phyloP scores from a whole-genome alignment of 768 basidiomycete species.

The Kwoniella europaea region DNA sequence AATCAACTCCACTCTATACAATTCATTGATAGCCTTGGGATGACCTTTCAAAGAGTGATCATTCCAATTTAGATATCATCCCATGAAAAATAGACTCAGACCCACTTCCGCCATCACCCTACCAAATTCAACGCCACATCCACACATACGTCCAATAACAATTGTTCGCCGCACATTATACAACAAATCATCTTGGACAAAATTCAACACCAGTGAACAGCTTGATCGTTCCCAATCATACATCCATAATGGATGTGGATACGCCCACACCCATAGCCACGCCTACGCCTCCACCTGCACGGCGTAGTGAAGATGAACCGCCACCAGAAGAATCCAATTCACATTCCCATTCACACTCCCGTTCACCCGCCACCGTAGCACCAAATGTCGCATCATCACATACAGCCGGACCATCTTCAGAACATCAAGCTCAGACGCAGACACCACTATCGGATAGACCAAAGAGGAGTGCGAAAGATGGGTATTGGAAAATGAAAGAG shows the following conservation, averaged over 20 bases:
- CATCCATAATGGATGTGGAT: conserved; percentile 23
- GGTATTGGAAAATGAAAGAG: conserved; percentile 31
- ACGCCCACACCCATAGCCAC: background rate
- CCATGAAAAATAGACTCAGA: background rate
- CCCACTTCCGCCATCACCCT: background rate
- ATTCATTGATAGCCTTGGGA: background rate
- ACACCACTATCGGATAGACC: background rate
- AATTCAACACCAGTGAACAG: no score
- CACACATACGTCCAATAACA: background rate
- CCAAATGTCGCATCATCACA: background rate
- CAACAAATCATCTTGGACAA: no score
- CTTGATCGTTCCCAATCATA: background rate
- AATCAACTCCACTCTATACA: no score
- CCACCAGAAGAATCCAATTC: background rate
- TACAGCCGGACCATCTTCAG: conserved; percentile 2
- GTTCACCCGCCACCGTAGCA: conserved; percentile 11
- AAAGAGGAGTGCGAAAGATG: conserved; percentile 18
- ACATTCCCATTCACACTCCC: background rate
- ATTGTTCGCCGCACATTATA: no score
- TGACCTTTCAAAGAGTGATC: background rate
- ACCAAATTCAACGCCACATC: conserved; percentile 12
- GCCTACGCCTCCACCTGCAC: background rate
- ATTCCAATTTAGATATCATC: background rate
- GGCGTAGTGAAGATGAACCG: conserved; percentile 3
- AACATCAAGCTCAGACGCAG: background rate